Base-by-base conservation (phyloP, 257 asterid species). In the Gentiana dahurica region DNA sequence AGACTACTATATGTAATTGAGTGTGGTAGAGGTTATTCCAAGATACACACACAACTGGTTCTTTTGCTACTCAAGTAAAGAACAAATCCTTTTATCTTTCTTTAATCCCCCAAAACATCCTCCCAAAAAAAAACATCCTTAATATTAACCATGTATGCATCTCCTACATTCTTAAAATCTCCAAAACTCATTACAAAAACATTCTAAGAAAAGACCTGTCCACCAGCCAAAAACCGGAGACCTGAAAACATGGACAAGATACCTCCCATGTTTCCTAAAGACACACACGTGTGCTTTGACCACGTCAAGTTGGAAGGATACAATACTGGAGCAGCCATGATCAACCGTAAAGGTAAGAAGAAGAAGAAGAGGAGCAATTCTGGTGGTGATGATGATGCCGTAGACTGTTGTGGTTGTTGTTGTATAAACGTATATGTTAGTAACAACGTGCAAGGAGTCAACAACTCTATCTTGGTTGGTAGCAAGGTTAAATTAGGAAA, bases 401-500 rank as follows among this genome's bases (percentile, higher is more conserved):
- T 4, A 63, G 49, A 24, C 11, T 2, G 34, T 36, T 5, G 49
- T 0, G 55, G 57, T 35, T 60, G 46, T 10, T 45, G 68, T 56
- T 57, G 57, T 10, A 38, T 68, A 36, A 60, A 62, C 65, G 85
- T 91, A 4, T 87, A 87, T 62, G 61, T 85, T 41, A 84, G 76
- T 84, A 91, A 81, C 53, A 82, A 84, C 51, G 69, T 81, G 7
- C 82, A 84, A 49, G 98, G 94, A 1, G 77, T 85, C 24, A 87
- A 76, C 80, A 81, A 91, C 77, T 91, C 94, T 15, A 61, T 85
- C 33, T 51, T 91, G 75, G 12, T 85, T 7, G 98, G 79, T 4
- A 78, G 94, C 68, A 71, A 69, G 15, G 89, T 86, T 68, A 77
- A 53, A 39, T 73, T 84, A 69, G 83, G 91, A 34, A 94, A 86